Evolutionary conservation across 2,329 filamentous ascomycete genomes (phyloP).

Genomic region (Scopulariopsis brevicaulis): DNA sequence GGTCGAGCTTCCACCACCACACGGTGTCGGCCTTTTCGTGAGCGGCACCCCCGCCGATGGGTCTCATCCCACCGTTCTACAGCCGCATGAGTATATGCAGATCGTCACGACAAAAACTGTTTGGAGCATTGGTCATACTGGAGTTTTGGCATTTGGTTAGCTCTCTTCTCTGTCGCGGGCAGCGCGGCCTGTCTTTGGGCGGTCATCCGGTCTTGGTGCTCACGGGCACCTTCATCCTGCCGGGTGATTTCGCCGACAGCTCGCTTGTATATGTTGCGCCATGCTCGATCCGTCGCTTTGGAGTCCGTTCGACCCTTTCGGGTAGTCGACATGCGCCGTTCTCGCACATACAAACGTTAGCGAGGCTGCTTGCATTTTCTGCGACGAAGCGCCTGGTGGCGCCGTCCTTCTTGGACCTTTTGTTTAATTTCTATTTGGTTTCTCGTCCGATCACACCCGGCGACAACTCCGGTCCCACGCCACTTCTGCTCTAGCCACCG

Average conservation of each 20-base stretch:
- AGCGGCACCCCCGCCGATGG: neutral
- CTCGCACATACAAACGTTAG: neutral
- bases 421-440: neutral
- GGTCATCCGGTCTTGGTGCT: neutral
- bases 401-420: neutral
- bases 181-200: neutral
- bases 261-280: neutral
- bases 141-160: constrained; percentile 2
- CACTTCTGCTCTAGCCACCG: neutral
- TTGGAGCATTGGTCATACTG: constrained; percentile 3
- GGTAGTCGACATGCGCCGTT: neutral
- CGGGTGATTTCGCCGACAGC: neutral
- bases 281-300: neutral
- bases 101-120: neutral
- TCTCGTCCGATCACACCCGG: neutral
- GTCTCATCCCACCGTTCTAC: neutral
- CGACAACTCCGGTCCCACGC: neutral
- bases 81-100: neutral
- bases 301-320: neutral
- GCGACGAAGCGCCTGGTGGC: neutral
- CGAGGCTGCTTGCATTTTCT: neutral
- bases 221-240: neutral
- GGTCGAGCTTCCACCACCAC: constrained; percentile 24
- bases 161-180: neutral
- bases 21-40: constrained; percentile 3